These are phyloP conservation scores for Starmerella vitae DNA, from an alignment of 805 yeast species.

Conservation along the genomic window DNA sequence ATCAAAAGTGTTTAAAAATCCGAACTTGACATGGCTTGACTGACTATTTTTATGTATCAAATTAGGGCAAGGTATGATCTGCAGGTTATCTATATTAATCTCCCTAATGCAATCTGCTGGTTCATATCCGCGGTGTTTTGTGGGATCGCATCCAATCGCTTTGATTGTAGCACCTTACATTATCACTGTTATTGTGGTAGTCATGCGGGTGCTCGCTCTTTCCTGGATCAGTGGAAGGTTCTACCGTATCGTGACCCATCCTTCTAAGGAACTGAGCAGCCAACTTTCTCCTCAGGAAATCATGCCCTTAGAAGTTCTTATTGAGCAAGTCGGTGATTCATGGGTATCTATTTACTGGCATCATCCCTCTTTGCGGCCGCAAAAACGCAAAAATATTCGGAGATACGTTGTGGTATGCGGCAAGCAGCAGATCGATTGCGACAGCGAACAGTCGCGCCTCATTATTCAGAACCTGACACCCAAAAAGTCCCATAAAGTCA, in stretches of 20 bases:
- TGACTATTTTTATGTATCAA: too few species aligned
- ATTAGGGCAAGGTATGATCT: too few species aligned
- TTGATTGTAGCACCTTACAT: neutral
- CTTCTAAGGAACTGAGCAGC: constrained; percentile 8
- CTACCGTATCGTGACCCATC: constrained; percentile 2
- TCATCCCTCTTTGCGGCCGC: constrained; percentile 1
- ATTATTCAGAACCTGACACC: constrained; percentile 27
- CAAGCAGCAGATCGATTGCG: constrained; percentile 21
- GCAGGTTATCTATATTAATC: too few species aligned
- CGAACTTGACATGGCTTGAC: too few species aligned
- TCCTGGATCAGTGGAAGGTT: constrained; percentile 10
- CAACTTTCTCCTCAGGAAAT: constrained; percentile 10
- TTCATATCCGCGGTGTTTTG: neutral
- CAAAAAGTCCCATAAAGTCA: constrained; percentile 25
- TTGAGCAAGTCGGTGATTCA: constrained; percentile 13
- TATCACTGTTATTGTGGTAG: neutral
- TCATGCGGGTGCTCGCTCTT: constrained; percentile 1
- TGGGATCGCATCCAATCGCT: neutral
- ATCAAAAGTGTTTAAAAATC: too few species aligned
- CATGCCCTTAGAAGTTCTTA: constrained; percentile 7
- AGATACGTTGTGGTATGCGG: constrained; percentile 6
- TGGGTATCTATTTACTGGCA: constrained; percentile 14
- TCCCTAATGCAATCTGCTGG: neutral
- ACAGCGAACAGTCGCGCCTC: constrained; percentile 26
- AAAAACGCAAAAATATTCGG: constrained; percentile 6